Evolutionary conservation across 2,329 filamentous ascomycete genomes (phyloP), one percentile per base, ranked within the genome.

Genomic region (Fusarium albidum): DNA sequence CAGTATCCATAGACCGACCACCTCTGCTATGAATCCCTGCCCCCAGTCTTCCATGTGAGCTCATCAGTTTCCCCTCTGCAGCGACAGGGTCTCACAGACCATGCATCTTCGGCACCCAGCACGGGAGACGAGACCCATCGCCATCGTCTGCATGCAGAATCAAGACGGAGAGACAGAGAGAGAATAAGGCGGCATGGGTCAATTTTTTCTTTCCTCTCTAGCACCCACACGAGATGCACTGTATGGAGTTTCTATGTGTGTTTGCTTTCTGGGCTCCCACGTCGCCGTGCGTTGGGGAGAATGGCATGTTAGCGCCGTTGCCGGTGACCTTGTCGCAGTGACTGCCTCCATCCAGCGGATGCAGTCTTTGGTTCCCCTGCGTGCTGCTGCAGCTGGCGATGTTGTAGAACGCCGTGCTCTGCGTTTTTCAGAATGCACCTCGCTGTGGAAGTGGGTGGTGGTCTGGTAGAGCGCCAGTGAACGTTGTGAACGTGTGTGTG

Each of bases 71-170:
- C 40, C 28, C 37, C 29, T 39, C 42, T 60, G 42, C 37, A 57
- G 29, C 34, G 48, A 14, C 55, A 63, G 49, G 59, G 55, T 63
- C 21, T 43, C 59, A 63, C 59, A 42, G 59, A 46, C 59, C 59
- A 52, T 26, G 31, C 28, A 54, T 34, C 52, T 62, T 63, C 55
- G 51, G 51, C 47, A 62, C 32, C 42, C 27, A 46, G 50, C 25
- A 43, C 48, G 45, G 44, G 41, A 56, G 45, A 56, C 40, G 49
- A 46, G 48, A 29, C 44, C 52, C 53, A 58, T 61, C 40, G 54
- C 52, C 53, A 58, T 61, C 40, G 54, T 46, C 44, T 61, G 52
- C 53, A 60, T 41, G 45, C 49, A 31, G 52, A 57, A 9, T 33
- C 49, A 31, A 47, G 52, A 9, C 26, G 55, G 39, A 49, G 47